Conservation (phyloP, 371 early-diverging fungal genomes). For the Mortierella sp. region DNA sequence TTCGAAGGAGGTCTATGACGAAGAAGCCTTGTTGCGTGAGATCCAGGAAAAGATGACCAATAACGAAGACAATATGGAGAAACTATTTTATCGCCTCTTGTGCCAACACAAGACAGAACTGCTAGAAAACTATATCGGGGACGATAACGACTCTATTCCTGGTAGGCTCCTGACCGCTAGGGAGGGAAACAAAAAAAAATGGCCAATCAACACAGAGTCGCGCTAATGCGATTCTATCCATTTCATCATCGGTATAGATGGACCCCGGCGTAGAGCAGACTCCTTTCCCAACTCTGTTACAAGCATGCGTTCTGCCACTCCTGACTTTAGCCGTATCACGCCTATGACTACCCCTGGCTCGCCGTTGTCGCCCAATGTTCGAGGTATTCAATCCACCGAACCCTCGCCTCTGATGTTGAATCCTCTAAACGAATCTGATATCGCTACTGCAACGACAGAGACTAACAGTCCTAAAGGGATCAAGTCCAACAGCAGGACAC, state of each 20-base stretch:
- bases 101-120: constrained; percentile 55
- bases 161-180: neutral
- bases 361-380: constrained; percentile 19
- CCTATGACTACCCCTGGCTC: constrained; percentile 27
- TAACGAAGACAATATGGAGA: constrained; percentile 51
- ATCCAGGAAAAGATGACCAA: constrained; percentile 16
- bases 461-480: constrained; percentile 5
- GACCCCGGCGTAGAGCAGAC: constrained; percentile 53
- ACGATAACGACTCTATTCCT: neutral
- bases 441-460: constrained; percentile 16
- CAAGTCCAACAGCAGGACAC: constrained; percentile 23
- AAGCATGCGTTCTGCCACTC: constrained; percentile 36
- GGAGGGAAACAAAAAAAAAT: no score
- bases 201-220: neutral
- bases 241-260: constrained; percentile 15
- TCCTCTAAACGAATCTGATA: constrained; percentile 26
- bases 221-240: neutral
- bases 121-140: constrained; percentile 40
- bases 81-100: constrained; percentile 64
- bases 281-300: constrained; percentile 45
- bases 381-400: constrained; percentile 17
- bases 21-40: constrained; percentile 30
- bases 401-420: constrained; percentile 30
- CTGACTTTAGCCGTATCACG: constrained; percentile 23
- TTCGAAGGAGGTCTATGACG: constrained; percentile 41